These are phyloP conservation scores for Lachancea fermentati DNA, from an alignment of 805 yeast genomes.

Conservation along the genomic window DNA sequence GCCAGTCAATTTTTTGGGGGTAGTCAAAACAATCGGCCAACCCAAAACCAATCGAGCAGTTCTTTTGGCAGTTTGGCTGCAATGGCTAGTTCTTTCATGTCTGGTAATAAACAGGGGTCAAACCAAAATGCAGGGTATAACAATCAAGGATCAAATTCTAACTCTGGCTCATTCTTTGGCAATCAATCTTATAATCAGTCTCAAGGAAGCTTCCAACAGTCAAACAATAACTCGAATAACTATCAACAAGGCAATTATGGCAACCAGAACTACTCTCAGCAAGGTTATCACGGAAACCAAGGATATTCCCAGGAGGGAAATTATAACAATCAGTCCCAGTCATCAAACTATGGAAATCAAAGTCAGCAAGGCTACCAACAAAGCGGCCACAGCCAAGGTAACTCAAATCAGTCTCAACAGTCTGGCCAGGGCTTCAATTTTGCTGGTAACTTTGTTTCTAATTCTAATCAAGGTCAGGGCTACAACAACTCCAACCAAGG, in stretches of 20 bases:
- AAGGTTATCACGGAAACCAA: neutral
- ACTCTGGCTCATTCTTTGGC: constrained; percentile 1
- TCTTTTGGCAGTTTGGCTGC: constrained; percentile 19
- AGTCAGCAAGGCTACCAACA: neutral
- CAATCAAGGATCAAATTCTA: neutral
- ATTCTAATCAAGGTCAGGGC: constrained; percentile 4
- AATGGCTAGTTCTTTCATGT: constrained; percentile 12
- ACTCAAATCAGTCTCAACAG: neutral
- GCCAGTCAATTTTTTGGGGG: constrained; percentile 25
- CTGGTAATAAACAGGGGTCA: neutral
- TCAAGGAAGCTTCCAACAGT: constrained; percentile 1
- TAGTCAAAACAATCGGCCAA: constrained; percentile 6
- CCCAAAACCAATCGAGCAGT: constrained; percentile 8
- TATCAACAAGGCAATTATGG: constrained; percentile 1
- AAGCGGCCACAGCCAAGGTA: constrained; percentile 2
- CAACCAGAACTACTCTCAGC: neutral
- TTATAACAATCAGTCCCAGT: neutral
- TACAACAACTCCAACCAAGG: neutral
- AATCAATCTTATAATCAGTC: constrained; percentile 4
- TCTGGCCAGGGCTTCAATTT: constrained; percentile 6
- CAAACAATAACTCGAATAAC: neutral
- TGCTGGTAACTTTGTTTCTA: constrained; percentile 7
- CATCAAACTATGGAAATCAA: neutral
- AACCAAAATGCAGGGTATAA: neutral
- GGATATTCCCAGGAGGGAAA: neutral